Percentiles rank a stretch among this genome's conserved stretches.
Conservation (phyloP, 768 basidiomycete species). For the Brasilioporus rufonigricans region DNA sequence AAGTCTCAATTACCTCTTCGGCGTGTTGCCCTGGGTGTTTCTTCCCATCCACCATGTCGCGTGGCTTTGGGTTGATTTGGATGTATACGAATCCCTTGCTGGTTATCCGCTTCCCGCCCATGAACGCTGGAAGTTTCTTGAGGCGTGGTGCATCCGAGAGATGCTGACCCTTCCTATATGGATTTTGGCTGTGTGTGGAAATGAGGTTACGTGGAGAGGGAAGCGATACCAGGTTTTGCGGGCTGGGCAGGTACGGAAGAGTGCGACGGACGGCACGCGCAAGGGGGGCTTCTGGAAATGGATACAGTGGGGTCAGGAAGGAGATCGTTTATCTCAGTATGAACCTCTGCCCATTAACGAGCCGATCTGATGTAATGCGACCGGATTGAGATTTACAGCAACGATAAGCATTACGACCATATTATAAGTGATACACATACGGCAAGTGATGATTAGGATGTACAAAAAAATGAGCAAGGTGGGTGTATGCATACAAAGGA, state of each 20-base stretch:
- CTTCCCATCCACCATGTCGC: conserved; percentile 55
- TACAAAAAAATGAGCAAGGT: conserved; percentile 31
- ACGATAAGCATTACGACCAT: conserved; percentile 28
- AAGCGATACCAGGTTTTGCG: conserved; percentile 66
- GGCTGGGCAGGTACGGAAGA: conserved; percentile 65
- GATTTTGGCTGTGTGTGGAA: conserved; percentile 75
- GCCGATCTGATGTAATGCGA: conserved; percentile 20
- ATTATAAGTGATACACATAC: conserved; percentile 35
- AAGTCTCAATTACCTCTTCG: conserved; percentile 50
- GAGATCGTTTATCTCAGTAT: conserved; percentile 14
- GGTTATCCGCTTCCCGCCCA: conserved; percentile 55
- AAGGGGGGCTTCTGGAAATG: conserved; percentile 27
- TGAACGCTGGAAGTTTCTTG: conserved; percentile 57
- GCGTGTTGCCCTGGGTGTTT: conserved; percentile 52
- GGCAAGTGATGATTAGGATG: conserved; percentile 32
- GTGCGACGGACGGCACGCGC: conserved; percentile 11
- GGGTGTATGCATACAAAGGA: conserved; percentile 30
- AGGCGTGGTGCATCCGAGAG: conserved; percentile 82
- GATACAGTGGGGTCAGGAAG: conserved; percentile 15
- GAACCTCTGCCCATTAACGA: conserved; percentile 13
- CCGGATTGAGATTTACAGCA: conserved; percentile 27
- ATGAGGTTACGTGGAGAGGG: conserved; percentile 88
- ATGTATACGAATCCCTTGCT: conserved; percentile 76
- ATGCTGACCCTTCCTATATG: conserved; percentile 86
- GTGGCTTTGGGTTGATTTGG: conserved; percentile 81